Conservation (phyloP, 1,284 basidiomycete species). For the Ustilago tritici region DNA sequence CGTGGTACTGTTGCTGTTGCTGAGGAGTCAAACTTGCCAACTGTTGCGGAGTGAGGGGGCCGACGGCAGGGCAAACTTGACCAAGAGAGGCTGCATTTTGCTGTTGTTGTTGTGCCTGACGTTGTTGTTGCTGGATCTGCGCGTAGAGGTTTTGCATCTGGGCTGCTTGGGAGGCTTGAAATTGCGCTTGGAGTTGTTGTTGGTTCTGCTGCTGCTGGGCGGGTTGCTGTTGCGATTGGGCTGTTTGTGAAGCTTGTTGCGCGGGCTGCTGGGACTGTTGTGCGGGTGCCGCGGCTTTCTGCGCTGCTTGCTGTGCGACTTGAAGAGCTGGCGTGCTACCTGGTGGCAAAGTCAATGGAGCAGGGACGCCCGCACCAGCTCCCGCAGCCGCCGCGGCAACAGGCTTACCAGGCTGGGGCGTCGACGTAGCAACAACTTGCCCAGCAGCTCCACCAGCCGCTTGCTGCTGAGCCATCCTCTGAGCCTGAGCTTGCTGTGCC, state of each 20-base stretch:
- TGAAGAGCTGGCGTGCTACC: slow-evolving; percentile 28
- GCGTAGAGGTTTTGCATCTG: slow-evolving; percentile 52
- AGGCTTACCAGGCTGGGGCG: slow-evolving; percentile 26
- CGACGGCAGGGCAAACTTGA: slow-evolving; percentile 34
- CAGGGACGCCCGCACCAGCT: slow-evolving; percentile 13
- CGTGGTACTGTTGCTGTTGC: slow-evolving; percentile 51
- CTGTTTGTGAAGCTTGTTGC: slow-evolving; percentile 26
- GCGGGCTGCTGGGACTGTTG: slow-evolving; percentile 27
- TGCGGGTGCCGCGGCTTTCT: neutral
- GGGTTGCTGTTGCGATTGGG: slow-evolving; percentile 13
- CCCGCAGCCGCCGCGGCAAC: slow-evolving; percentile 4
- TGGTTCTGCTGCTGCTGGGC: slow-evolving; percentile 22
- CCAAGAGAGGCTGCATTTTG: slow-evolving; percentile 23
- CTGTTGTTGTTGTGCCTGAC: slow-evolving; percentile 36
- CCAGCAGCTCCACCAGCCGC: slow-evolving; percentile 11
- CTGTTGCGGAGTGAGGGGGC: slow-evolving; percentile 41
- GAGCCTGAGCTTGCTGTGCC: slow-evolving; percentile 51
- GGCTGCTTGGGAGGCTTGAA: slow-evolving; percentile 40
- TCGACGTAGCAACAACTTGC: slow-evolving; percentile 7
- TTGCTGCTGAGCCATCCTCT: slow-evolving; percentile 46
- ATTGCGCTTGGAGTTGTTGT: slow-evolving; percentile 27
- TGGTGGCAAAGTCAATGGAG: slow-evolving; percentile 12
- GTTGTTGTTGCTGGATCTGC: slow-evolving; percentile 50
- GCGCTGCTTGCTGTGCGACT: slow-evolving; percentile 24
- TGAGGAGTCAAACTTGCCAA: slow-evolving; percentile 36